Percentiles rank a stretch among this genome's conserved stretches.
Conservation (phyloP, 1,139 yeast species). For the Yarrowia galli region DNA sequence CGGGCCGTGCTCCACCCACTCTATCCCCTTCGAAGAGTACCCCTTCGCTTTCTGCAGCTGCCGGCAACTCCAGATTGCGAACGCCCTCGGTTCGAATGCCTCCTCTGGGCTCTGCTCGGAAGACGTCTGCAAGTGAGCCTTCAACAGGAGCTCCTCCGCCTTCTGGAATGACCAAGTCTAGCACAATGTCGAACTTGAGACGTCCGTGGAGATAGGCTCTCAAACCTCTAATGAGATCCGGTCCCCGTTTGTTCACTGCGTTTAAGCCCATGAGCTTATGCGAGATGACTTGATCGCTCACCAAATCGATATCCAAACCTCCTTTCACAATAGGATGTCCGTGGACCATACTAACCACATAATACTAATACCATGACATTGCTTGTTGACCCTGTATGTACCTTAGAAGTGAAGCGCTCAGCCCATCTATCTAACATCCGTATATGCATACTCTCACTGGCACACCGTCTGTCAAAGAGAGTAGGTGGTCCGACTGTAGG, state of each 20-base stretch:
- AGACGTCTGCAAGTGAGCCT: constrained; percentile 17
- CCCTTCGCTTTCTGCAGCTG: constrained; percentile 29
- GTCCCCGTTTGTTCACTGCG: no score
- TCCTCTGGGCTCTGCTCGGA: not conserved
- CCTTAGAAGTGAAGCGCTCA: not conserved
- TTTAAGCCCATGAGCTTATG: no score
- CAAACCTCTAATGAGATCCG: no score
- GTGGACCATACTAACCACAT: constrained; percentile 32
- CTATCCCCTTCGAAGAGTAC: constrained; percentile 27
- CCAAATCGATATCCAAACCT: no score
- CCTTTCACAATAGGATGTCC: constrained; percentile 3
- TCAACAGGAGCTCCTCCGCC: not conserved
- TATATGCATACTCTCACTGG: no score
- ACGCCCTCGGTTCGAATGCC: constrained; percentile 25
- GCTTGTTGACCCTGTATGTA: not conserved
- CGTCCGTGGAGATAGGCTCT: constrained; percentile 26
- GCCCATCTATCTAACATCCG: no score
- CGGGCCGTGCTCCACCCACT: not conserved
- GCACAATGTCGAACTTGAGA: constrained; percentile 15
- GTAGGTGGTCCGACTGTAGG: no score
- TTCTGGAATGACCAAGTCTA: not conserved
- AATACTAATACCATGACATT: constrained; percentile 12
- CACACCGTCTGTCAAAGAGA: no score
- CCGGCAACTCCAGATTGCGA: constrained; percentile 16
- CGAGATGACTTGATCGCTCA: no score